Conservation (phyloP, 1,139 yeast species). For the Taiozyma onychis region DNA sequence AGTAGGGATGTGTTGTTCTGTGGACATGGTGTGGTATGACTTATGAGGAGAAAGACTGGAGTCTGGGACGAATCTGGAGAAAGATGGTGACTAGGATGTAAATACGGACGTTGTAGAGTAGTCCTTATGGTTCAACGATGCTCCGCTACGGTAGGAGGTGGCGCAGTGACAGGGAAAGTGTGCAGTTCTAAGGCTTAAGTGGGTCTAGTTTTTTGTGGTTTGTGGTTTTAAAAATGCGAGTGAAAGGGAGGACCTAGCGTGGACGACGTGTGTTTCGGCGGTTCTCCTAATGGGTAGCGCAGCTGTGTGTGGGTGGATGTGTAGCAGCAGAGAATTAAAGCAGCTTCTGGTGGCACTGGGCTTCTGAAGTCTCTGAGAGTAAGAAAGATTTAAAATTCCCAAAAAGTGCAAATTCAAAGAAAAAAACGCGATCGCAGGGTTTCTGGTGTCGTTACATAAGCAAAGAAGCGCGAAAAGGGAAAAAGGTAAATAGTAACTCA, state of each 20-base stretch:
- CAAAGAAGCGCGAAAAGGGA: not conserved
- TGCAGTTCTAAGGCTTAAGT: not conserved
- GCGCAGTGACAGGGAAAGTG: not conserved
- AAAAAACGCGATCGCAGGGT: not conserved
- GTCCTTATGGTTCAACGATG: not conserved
- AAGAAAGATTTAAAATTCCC: not conserved
- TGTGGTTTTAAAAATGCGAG: not conserved
- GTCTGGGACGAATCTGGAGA: not conserved
- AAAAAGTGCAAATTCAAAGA: not conserved
- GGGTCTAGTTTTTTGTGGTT: not conserved
- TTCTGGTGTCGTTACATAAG: not conserved
- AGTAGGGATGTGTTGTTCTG: slow-evolving; percentile 4
- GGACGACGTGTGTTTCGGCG: not conserved
- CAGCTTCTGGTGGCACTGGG: not conserved
- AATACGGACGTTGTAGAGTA: not conserved
- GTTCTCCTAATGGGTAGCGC: not conserved
- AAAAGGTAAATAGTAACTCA: not conserved
- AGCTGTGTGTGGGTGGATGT: not conserved
- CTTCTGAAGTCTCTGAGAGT: not conserved
- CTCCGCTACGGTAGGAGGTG: not conserved
- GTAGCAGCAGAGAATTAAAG: not conserved
- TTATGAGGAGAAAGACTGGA: not conserved
- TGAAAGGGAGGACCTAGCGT: not conserved
- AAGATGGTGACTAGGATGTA: not conserved
- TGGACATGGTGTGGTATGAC: slow-evolving; percentile 7